Evolutionary conservation across 352 stramenopile species (phyloP).

Genomic region (Sclerospora graminicola): DNA sequence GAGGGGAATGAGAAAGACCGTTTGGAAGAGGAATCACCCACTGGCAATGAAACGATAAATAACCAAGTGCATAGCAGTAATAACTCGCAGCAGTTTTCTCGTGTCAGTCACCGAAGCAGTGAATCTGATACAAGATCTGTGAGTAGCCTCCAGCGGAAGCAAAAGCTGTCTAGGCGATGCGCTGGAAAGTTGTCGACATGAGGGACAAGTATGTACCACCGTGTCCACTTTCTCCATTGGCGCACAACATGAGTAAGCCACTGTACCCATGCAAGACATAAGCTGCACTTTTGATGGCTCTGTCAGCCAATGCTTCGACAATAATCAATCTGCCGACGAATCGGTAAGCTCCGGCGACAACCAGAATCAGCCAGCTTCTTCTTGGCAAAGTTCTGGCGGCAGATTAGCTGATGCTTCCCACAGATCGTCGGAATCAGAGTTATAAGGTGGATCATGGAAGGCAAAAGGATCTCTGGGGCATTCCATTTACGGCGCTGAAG

Average conservation of each 20-base stretch:
- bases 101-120: neutral
- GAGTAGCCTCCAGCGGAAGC: neutral
- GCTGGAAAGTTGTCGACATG: slow-evolving; percentile 13
- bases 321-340: no score
- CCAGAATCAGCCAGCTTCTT: no score
- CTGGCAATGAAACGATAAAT: neutral
- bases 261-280: slow-evolving; percentile 13
- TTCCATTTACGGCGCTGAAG: no score
- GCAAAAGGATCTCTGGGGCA: slow-evolving; percentile 6
- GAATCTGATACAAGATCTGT: slow-evolving; percentile 4
- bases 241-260: no score
- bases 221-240: no score
- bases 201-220: slow-evolving; percentile 21
- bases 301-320: no score
- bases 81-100: no score
- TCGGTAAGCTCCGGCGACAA: no score
- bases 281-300: neutral
- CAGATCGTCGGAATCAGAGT: no score
- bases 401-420: no score
- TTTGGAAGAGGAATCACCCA: neutral
- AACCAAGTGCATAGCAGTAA: neutral
- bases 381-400: no score
- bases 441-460: neutral
- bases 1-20: slow-evolving; percentile 1
- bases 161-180: neutral